Conservation (phyloP, 1,284 basidiomycete species). For the Cutaneotrichosporon dermatis region DNA sequence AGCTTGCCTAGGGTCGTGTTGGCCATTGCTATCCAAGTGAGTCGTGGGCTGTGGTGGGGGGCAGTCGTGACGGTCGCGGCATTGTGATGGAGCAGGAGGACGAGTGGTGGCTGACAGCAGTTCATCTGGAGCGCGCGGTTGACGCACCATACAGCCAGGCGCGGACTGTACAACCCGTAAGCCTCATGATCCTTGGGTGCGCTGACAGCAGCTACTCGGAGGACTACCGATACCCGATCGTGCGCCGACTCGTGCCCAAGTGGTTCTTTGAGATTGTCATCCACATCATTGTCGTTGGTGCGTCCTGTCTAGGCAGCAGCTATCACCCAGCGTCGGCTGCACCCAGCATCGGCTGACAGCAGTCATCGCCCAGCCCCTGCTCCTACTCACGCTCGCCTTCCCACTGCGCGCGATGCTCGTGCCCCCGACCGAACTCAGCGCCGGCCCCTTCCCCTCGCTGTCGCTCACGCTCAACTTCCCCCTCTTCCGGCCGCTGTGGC, state of each 20-base stretch:
- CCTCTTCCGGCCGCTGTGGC: slow-evolving; percentile 1
- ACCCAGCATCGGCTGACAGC: too few relatives aligned
- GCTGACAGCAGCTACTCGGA: slow-evolving; percentile 45
- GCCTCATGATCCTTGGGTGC: too few relatives aligned
- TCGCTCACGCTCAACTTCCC: background rate
- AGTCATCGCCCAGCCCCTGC: slow-evolving; percentile 42
- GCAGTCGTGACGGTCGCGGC: background rate
- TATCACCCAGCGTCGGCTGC: too few relatives aligned
- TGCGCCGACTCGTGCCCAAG: slow-evolving; percentile 63
- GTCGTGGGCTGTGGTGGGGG: slow-evolving; percentile 45
- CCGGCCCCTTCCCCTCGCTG: slow-evolving; percentile 8
- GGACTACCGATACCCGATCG: slow-evolving; percentile 84
- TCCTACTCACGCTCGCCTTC: slow-evolving; percentile 68
- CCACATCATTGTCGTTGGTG: slow-evolving; percentile 70
- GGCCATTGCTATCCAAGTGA: slow-evolving; percentile 60
- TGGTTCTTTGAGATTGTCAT: slow-evolving; percentile 67
- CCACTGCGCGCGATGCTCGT: slow-evolving; percentile 44
- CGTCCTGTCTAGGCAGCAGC: too few relatives aligned
- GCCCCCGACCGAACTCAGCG: slow-evolving; percentile 16
- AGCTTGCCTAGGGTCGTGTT: slow-evolving; percentile 61
- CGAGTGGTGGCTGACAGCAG: slow-evolving; percentile 32
- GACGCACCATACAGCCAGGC: slow-evolving; percentile 74
- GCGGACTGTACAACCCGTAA: slow-evolving; percentile 66
- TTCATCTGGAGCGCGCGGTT: slow-evolving; percentile 64
- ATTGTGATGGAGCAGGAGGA: background rate